Evolutionary conservation across 2,329 filamentous ascomycete species (phyloP).

Genomic region (Colletotrichum godetiae): DNA sequence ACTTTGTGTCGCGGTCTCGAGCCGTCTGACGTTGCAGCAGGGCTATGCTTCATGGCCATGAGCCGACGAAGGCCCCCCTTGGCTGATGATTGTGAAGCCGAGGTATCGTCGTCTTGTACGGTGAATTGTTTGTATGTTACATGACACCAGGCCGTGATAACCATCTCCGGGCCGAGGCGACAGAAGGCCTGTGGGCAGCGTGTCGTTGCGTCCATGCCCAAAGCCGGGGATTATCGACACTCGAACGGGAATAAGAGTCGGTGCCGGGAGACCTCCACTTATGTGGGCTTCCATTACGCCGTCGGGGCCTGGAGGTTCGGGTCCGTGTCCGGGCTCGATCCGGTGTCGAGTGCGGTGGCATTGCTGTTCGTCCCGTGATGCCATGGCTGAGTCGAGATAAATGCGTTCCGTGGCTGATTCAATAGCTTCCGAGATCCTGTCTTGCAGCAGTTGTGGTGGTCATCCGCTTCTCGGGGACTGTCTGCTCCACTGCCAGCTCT

Average conservation of each 20-base stretch:
- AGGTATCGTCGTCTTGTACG: background rate
- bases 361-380: background rate
- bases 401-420: background rate
- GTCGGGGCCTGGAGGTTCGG: background rate
- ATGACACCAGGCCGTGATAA: background rate
- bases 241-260: background rate
- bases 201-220: background rate
- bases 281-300: background rate
- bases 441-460: background rate
- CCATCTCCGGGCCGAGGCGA: background rate
- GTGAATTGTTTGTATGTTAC: accelerated
- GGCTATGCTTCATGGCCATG: background rate
- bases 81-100: background rate
- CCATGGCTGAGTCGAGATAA: accelerated
- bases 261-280: background rate
- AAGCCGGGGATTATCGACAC: background rate
- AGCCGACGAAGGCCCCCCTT: background rate
- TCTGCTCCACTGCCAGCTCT: background rate
- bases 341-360: background rate
- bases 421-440: background rate
- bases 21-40: background rate
- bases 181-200: background rate
- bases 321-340: background rate
- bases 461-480: background rate
- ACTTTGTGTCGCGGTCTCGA: too few relatives aligned